Evolutionary conservation across 2,329 filamentous ascomycete species (phyloP).

Genomic region (Colletotrichum plurivorum): DNA sequence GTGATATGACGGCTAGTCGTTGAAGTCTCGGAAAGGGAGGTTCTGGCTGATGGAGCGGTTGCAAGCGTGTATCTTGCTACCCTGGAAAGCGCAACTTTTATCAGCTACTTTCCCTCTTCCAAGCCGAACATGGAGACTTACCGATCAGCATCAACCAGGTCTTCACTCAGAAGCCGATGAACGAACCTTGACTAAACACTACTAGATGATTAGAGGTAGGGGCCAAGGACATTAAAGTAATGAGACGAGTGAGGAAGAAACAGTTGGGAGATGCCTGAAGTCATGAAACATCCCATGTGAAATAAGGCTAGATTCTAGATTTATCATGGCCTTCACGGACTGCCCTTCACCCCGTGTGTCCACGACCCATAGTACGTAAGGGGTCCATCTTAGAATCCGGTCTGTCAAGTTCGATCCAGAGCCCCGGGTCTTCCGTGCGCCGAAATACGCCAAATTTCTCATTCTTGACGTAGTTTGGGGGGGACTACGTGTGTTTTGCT

Average conservation of each 20-base stretch:
- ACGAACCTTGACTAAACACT: background rate
- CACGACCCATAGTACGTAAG: conserved; percentile 25
- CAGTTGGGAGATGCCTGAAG: background rate
- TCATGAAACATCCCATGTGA: background rate
- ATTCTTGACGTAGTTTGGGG: conserved; percentile 26
- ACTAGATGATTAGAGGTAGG: background rate
- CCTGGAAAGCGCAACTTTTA: background rate
- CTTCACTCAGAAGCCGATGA: conserved; percentile 3
- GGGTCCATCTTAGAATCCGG: conserved; percentile 37
- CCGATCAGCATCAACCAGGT: conserved; percentile 37
- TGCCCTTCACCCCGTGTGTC: conserved; percentile 22
- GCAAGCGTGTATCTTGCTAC: conserved; percentile 32
- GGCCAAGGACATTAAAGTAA: background rate
- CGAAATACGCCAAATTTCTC: conserved; percentile 10
- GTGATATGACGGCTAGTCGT: background rate
- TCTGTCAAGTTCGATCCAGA: conserved; percentile 21
- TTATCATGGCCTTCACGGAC: conserved; percentile 32
- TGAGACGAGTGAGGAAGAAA: background rate
- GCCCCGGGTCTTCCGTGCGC: conserved; percentile 30
- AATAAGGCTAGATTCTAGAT: conserved; percentile 26
- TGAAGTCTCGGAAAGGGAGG: background rate
- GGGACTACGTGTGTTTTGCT: conserved; percentile 1
- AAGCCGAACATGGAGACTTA: background rate
- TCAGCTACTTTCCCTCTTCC: background rate
- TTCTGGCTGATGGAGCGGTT: conserved; percentile 35